Evolutionary conservation across 768 basidiomycete genomes (phyloP).

Genomic region (Cubamyces lactineus): DNA sequence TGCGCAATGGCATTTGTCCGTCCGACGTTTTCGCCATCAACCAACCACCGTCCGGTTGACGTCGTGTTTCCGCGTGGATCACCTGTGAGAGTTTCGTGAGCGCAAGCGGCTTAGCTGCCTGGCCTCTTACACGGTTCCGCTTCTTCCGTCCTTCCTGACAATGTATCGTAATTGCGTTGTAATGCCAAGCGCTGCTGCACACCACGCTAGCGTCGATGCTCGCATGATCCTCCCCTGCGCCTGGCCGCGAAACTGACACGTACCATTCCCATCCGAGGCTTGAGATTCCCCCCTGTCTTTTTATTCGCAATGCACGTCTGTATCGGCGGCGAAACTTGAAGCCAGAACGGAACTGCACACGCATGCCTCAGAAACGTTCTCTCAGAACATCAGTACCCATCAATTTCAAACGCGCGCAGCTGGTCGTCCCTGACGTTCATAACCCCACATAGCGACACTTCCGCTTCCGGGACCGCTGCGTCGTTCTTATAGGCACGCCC

Average conservation of each 20-base stretch:
- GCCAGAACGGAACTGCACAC: not conserved
- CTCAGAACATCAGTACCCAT: not conserved
- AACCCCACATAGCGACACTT: not conserved
- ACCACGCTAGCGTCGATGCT: too few relatives aligned
- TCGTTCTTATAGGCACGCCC: not conserved
- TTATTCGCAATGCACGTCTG: not conserved
- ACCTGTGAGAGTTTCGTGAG: constrained; percentile 11
- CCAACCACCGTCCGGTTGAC: constrained; percentile 2
- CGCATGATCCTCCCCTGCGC: too few relatives aligned
- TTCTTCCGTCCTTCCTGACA: not conserved
- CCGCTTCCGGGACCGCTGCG: not conserved
- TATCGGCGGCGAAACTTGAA: constrained; percentile 13
- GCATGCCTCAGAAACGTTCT: too few relatives aligned
- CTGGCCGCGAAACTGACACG: not conserved
- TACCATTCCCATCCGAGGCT: not conserved
- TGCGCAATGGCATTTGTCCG: constrained; percentile 17
- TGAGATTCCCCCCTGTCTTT: too few relatives aligned
- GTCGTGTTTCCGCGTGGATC: constrained; percentile 24
- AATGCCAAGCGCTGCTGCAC: too few relatives aligned
- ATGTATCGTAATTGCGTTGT: too few relatives aligned
- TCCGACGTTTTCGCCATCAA: constrained; percentile 14
- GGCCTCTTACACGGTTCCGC: constrained; percentile 1
- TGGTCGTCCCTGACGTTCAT: not conserved
- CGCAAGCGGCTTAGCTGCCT: not conserved
- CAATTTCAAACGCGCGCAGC: not conserved